phyloP scores from a whole-genome alignment of 1,284 basidiomycete species.

The Pseudozyma pruni region DNA sequence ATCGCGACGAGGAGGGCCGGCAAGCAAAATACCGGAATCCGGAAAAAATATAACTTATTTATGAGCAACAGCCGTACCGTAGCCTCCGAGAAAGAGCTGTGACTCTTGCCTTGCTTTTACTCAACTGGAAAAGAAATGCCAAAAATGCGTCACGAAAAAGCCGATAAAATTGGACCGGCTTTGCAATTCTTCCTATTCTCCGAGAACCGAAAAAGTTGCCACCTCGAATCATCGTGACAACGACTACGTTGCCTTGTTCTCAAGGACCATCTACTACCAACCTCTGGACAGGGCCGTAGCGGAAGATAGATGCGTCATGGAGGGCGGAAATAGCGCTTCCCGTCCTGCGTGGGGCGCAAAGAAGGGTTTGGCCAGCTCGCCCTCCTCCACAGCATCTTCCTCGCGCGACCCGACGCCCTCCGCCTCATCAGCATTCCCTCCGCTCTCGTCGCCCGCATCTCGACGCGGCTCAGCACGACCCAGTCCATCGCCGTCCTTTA shows the following conservation, averaged over 20 bases:
- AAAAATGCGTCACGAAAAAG: conserved; percentile 9
- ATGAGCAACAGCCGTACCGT: no score
- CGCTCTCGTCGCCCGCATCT: conserved; percentile 24
- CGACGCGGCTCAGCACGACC: conserved; percentile 14
- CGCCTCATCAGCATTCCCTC: conserved; percentile 26
- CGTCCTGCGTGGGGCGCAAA: conserved; percentile 23
- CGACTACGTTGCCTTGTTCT: no score
- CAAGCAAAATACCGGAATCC: no score
- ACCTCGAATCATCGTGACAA: not conserved
- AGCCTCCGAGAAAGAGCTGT: no score
- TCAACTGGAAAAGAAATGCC: not conserved
- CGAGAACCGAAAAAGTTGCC: not conserved
- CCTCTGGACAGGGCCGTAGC: no score
- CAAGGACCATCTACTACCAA: not conserved
- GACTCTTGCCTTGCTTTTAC: no score
- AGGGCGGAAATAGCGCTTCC: not conserved
- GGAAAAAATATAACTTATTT: no score
- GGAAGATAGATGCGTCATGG: no score
- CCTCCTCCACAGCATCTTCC: conserved; percentile 12
- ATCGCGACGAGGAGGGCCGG: no score
- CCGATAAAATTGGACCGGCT: conserved; percentile 14
- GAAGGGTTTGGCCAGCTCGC: conserved; percentile 18
- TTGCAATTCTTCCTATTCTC: conserved; percentile 29
- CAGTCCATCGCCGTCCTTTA: not conserved
- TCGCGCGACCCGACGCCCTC: conserved; percentile 18